Base-by-base conservation (phyloP, 148 eudicot genomes). In the Rhododendron griersonianum region DNA sequence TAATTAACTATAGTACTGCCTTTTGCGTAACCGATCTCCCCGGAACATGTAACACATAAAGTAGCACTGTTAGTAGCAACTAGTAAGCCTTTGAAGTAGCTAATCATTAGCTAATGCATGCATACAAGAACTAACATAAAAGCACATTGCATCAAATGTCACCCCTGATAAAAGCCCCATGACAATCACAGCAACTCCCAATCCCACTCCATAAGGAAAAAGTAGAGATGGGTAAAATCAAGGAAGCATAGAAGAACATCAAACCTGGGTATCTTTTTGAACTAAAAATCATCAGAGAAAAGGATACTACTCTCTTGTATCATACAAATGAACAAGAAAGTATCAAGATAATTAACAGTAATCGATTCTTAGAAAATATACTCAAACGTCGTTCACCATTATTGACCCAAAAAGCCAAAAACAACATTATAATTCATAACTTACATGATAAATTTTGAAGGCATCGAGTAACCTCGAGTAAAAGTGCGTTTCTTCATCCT, bases 401-500 rank as follows among this genome's bases (percentile, higher is more conserved):
- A 16, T 71, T 2, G 23, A 50, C 23, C 10, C 39, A 5, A 41
- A 67, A 53, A 65, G 3, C 45, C 3, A 30, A 11, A 11, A 18
- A 86, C 15, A 75, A 14, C 4, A 45, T 59, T 15, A 81, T 76
- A 75, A 30, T 53, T 65, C 33, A 80, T 33, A 80, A 91, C 96
- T 93, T 92, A 98, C 99, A 85, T 93, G 92, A 91, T 92, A 97
- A 51, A 94, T 86, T 91, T 89, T 90, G 69, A 95, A 91, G 55
- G 92, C 85, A 59, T 98, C 96, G 45, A 98, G 95, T 85, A 95
- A 88, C 91, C 92, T 93, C 84, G 96, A 91, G 87, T 89, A 91
- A 67, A 98, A 98, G 69, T 83, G 87, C 30, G 94, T 87, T 50
- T 93, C 93, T 81, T 83, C 91, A 86, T 90, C 92, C 84, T 90